Base-by-base conservation (phyloP, 768 basidiomycete genomes). In the Rossbeevera mucosa region DNA sequence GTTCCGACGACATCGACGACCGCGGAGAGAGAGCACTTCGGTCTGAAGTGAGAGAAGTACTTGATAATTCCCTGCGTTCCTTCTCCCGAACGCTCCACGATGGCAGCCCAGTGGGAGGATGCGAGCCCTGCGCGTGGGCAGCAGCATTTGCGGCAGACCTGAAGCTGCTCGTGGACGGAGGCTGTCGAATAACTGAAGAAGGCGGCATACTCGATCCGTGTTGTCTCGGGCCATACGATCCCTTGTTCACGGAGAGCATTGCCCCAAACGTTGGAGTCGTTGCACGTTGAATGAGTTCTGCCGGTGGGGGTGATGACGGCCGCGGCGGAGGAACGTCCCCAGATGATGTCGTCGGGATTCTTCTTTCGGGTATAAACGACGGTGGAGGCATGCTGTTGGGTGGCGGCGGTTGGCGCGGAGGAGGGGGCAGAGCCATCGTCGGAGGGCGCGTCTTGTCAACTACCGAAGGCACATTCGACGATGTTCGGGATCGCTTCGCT, bases 231-330 rank as follows among this genome's bases (percentile, higher is more conserved):
- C 74, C 72, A 45, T 76, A 76, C 16, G 67, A 66, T 46, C 74
- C 68, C 51, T 70, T 77, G 29, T 81, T 80, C 8, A 85, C 76
- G 33, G 77, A 75, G 16, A 86, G 72, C 49, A 80, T 76, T 2
- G 81, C 71, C 2, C 87, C 86, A 59, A 89, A 83, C 7, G 86
- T 86, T 0, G 91, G 91, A 1, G 91, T 92, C 4, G 91, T 91
- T 9, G 94, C 92, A 13, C 94, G 88, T 63, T 91, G 86, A 55
- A 96, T 85, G 64, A 96, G 87, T 51, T 97, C 94, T 16, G 87
- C 75, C 16, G 94, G 95, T 5, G 94, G 94, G 2, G 95, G 94
- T 0, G 95, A 97, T 4, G 84, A 87, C 0, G 95, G 95, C 41
- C 94, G 78, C 25, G 90, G 86, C 0, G 94, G 94, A 11, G 88